Evolutionary conservation across 768 basidiomycete genomes (phyloP).

Genomic region (Favolaschia claudopus): DNA sequence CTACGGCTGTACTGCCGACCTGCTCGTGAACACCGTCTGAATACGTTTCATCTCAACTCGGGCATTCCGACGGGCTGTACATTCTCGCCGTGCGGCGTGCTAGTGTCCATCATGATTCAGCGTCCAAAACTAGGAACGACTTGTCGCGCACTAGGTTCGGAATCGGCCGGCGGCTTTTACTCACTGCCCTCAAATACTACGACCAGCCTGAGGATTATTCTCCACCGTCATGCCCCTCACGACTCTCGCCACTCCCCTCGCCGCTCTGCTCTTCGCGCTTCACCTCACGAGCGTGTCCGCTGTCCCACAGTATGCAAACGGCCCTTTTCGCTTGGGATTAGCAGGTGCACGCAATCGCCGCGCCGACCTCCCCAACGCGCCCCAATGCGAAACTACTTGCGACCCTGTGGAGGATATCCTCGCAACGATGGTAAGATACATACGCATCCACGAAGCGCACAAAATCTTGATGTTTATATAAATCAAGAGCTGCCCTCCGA

Average conservation of each 20-base stretch:
- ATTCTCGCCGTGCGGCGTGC: background rate
- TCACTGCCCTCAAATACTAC: background rate
- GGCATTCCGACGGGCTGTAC: background rate
- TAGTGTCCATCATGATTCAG: background rate
- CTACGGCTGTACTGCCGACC: no score
- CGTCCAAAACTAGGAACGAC: background rate
- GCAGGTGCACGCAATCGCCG: slow-evolving; percentile 36
- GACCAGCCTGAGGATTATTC: background rate
- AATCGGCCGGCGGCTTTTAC: background rate
- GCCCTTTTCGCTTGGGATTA: background rate
- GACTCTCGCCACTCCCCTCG: no score
- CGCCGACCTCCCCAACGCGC: slow-evolving; percentile 27
- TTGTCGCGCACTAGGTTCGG: background rate
- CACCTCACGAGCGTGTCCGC: no score
- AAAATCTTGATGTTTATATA: background rate
- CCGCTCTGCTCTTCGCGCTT: no score
- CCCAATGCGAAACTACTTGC: slow-evolving; percentile 44
- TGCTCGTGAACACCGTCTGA: no score
- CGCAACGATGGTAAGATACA: background rate
- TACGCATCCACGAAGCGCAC: background rate
- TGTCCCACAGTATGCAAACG: background rate
- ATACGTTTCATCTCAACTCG: background rate
- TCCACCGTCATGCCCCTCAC: no score
- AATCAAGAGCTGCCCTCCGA: slow-evolving; percentile 37
- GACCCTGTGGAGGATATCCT: slow-evolving; percentile 34